Evolutionary conservation across 2,329 filamentous ascomycete genomes (phyloP).

Genomic region (Alternaria sp.): DNA sequence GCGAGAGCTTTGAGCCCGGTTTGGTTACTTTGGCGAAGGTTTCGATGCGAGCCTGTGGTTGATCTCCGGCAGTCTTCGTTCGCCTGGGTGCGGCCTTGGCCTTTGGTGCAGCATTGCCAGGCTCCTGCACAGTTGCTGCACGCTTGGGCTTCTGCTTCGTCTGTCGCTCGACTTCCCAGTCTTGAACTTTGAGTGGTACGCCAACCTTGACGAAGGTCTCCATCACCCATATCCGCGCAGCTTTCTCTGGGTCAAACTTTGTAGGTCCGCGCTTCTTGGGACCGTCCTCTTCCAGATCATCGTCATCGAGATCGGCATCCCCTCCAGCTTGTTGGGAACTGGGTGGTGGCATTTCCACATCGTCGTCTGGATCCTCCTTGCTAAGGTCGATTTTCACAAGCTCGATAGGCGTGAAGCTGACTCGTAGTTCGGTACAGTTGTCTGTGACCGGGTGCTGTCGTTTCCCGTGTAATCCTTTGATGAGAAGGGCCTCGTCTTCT

Average conservation of each 20-base stretch:
- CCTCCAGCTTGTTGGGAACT: slow-evolving; percentile 27
- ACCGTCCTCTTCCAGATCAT: slow-evolving; percentile 47
- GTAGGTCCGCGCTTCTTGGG: slow-evolving; percentile 56
- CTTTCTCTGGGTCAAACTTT: slow-evolving; percentile 70
- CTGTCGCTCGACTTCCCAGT: slow-evolving; percentile 63
- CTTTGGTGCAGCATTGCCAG: slow-evolving; percentile 30
- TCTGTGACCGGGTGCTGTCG: slow-evolving; percentile 79
- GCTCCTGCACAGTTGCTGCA: slow-evolving; percentile 30
- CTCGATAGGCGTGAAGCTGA: slow-evolving; percentile 78
- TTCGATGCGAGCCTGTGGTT: slow-evolving; percentile 37
- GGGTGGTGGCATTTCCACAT: slow-evolving; percentile 52
- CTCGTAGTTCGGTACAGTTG: slow-evolving; percentile 75
- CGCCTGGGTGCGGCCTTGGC: slow-evolving; percentile 30
- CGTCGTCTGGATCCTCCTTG: slow-evolving; percentile 76
- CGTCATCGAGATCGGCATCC: slow-evolving; percentile 44
- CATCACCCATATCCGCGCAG: slow-evolving; percentile 74
- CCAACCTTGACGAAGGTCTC: slow-evolving; percentile 70
- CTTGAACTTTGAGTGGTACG: slow-evolving; percentile 69
- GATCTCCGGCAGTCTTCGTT: slow-evolving; percentile 28
- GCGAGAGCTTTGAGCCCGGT: slow-evolving; percentile 34
- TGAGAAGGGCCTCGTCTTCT: slow-evolving; percentile 61
- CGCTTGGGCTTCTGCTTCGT: slow-evolving; percentile 33
- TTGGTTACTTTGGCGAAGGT: slow-evolving; percentile 49
- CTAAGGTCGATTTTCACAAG: slow-evolving; percentile 81
- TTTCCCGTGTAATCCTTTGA: slow-evolving; percentile 72